Base-by-base conservation (phyloP, 805 yeast genomes). In the Kluyveromyces wickerhamii region DNA sequence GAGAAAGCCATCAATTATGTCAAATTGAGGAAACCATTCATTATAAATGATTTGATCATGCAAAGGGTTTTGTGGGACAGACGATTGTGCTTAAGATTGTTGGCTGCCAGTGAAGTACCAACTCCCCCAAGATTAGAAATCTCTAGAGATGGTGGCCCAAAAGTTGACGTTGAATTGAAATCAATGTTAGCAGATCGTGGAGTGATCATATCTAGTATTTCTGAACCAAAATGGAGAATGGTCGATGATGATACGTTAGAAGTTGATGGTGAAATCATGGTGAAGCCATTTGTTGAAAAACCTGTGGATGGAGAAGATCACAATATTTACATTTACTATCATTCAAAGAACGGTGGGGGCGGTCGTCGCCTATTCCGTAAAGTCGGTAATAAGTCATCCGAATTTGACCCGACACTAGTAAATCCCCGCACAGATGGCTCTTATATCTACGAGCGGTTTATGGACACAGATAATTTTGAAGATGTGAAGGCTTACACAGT, bases 261-360 rank as follows among this genome's bases (percentile, higher is more conserved):
- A 40, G 92, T 83, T 15, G 74, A 82, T 45, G 96, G 94, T 7
- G 59, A 72, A 48, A 63, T 65, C 7, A 63, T 92, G 63, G 68
- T 66, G 26, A 92, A 92, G 55, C 99, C 99, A 5, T 92, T 78
- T 67, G 98, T 92, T 21, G 99, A 92, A 58, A 92, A 92, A 48
- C 99, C 99, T 1, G 97, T 88, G 3, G 96, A 92, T 59, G 99
- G 99, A 36, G 99, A 92, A 61, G 96, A 92, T 60, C 99, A 92
- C 60, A 92, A 92, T 53, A 89, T 92, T 30, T 84, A 81, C 57
- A 88, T 92, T 25, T 92, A 92, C 61, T 92, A 89, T 57, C 81
- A 88, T 22, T 72, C 74, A 38, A 72, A 80, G 39, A 81, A 82
- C 34, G 99, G 99, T 29, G 99, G 99, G 38, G 99, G 99, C 45